Percentiles rank a stretch among this genome's conserved stretches.
These are phyloP conservation scores for Physcomitrellopsis africana DNA, from an alignment of 225 moss, liverwort and hornwort species.

Conservation along the genomic window DNA sequence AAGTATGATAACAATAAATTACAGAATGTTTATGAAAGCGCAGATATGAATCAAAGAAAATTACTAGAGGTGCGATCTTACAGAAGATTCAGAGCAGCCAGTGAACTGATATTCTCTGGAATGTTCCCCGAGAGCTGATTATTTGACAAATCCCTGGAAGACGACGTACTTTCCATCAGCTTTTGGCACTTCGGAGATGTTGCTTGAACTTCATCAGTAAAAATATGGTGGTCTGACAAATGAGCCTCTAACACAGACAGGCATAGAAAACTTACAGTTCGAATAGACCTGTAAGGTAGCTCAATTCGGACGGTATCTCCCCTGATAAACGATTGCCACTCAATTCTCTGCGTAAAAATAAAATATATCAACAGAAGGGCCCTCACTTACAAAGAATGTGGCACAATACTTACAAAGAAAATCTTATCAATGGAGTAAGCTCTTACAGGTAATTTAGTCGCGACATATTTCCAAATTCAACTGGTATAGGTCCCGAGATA, in stretches of 20 bases:
- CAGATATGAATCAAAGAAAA: too few relatives aligned
- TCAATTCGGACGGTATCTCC: constrained; percentile 54
- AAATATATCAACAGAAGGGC: background rate
- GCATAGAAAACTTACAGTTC: constrained; percentile 49
- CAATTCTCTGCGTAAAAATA: constrained; percentile 44
- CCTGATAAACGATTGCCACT: constrained; percentile 56
- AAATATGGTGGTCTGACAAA: background rate
- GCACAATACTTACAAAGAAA: too few relatives aligned
- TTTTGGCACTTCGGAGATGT: too few relatives aligned
- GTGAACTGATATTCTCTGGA: constrained; percentile 63
- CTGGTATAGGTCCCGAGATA: constrained; percentile 53
- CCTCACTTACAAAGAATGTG: too few relatives aligned
- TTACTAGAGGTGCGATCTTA: constrained; percentile 29
- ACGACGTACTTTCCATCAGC: background rate
- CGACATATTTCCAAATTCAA: constrained; percentile 62
- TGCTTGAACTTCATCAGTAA: background rate
- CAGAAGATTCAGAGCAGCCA: constrained; percentile 62
- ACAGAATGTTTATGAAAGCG: too few relatives aligned
- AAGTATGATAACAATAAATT: too few relatives aligned
- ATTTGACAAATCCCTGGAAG: constrained; percentile 50
- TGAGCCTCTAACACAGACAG: background rate
- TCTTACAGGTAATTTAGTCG: constrained; percentile 62
- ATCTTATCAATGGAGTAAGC: background rate
- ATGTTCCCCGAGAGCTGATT: constrained; percentile 61
- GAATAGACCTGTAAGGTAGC: constrained; percentile 57